A percentile compares a stretch with the other conserved stretches of the same genome.
Conservation (phyloP, 768 basidiomycete species). For the Gloeophyllum trabeum region DNA sequence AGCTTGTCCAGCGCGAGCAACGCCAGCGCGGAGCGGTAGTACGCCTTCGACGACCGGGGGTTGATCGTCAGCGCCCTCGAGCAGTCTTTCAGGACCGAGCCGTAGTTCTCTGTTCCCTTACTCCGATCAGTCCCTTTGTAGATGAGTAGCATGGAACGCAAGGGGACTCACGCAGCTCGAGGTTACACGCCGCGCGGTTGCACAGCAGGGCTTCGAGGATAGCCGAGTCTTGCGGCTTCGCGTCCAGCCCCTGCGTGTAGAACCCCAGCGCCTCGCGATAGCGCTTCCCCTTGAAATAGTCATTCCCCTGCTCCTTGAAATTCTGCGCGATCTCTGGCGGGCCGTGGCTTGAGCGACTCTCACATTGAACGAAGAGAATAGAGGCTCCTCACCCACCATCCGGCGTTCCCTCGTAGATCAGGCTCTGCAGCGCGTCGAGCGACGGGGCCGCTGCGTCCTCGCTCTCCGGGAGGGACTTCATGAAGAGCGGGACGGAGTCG, state of each 20-base stretch:
- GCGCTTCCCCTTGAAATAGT: constrained; percentile 81
- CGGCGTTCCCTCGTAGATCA: constrained; percentile 84
- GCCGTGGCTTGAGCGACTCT: background rate
- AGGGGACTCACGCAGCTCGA: constrained; percentile 59
- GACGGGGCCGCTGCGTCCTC: constrained; percentile 46
- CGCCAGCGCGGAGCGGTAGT: constrained; percentile 76
- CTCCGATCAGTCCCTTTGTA: background rate
- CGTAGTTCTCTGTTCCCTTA: constrained; percentile 62
- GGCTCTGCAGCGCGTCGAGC: constrained; percentile 74
- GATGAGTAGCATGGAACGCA: background rate
- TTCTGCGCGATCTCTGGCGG: constrained; percentile 86
- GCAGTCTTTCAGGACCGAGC: constrained; percentile 78
- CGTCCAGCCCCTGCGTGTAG: constrained; percentile 85
- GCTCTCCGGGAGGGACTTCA: constrained; percentile 72
- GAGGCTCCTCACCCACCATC: constrained; percentile 67
- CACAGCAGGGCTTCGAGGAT: constrained; percentile 62
- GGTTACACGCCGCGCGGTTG: constrained; percentile 90
- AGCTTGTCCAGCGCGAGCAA: constrained; percentile 62
- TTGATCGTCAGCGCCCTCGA: constrained; percentile 60
- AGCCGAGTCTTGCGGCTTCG: constrained; percentile 52
- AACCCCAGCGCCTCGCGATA: constrained; percentile 83
- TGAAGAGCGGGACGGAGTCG: constrained; percentile 81
- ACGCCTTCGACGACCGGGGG: constrained; percentile 64
- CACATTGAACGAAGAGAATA: background rate
- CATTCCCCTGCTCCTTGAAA: constrained; percentile 95